Base-by-base conservation (phyloP, 768 basidiomycete genomes). In the Kwoniella heveanensis region DNA sequence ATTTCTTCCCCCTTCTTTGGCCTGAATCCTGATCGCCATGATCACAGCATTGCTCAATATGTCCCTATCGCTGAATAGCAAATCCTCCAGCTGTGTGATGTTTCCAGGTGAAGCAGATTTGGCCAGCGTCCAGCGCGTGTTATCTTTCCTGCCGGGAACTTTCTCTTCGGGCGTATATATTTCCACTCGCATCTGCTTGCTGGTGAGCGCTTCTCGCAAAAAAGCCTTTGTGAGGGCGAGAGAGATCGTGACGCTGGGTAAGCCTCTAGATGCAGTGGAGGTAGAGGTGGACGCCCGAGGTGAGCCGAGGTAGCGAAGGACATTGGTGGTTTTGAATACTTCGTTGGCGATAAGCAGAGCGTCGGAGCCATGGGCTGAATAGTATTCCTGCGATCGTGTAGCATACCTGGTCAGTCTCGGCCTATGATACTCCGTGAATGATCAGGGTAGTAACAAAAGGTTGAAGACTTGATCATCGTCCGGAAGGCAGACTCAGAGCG, bases 131-230 rank as follows among this genome's bases (percentile, higher is more conserved):
- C 94, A 97, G 73, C 87, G 89, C 3, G 68, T 77, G 7, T 85
- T 84, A 62, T 89, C 90, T 79, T 91, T 92, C 21, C 72, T 61
- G 21, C 70, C 72, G 2, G 37, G 67, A 62, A 88, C 86, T 0
- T 87, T 87, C 6, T 85, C 82, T 68, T 90, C 88, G 1, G 89
- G 86, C 12, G 80, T 83, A 88, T 91, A 95, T 51, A 99, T 95
- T 79, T 99, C 93, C 4, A 98, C 86, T 50, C 90, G 85, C 64
- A 99, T 85, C 80, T 98, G 95, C 79, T 87, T 90, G 29, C 85
- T 83, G 2, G 96, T 98, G 62, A 99, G 77, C 0, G 92, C 92
- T 52, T 98, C 95, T 27, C 96, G 83, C 49, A 99, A 81, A 64
- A 96, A 87, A 37, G 83, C 83, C 69, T 90, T 89, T 0, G 93